Conservation (phyloP, 164 flowering plant species). For the Pachysandra terminalis region DNA sequence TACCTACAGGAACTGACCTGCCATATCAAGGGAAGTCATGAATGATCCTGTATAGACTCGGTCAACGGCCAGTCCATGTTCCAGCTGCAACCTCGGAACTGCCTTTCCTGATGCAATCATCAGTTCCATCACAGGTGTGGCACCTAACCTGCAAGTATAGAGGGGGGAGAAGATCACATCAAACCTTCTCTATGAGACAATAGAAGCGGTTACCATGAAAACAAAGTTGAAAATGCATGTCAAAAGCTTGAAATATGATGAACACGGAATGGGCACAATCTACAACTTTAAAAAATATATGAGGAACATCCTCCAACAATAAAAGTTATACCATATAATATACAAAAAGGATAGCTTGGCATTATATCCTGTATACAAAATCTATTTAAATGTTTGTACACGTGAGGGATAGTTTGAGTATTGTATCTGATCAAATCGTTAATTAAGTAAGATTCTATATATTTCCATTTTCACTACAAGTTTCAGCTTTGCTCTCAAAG, state of each 20-base stretch:
- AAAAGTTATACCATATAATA: no score
- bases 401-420: no score
- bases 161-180: background rate
- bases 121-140: conserved; percentile 84
- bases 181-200: conserved; percentile 2
- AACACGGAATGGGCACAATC: background rate
- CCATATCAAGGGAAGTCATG: conserved; percentile 98
- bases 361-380: no score
- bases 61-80: conserved; percentile 94
- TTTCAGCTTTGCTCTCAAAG: no score
- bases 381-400: no score
- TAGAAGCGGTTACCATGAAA: background rate
- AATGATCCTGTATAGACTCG: conserved; percentile 95
- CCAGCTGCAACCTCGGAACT: conserved; percentile 81
- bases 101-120: conserved; percentile 92
- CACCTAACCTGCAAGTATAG: conserved; percentile 64
- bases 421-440: no score
- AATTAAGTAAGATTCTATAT: no score
- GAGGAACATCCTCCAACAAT: no score
- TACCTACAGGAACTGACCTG: conserved; percentile 46
- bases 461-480: no score
- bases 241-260: background rate
- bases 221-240: background rate
- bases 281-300: no score
- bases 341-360: no score